These are phyloP conservation scores for Porpolomopsis calyptriformis DNA, from an alignment of 768 basidiomycete genomes.

Conservation along the genomic window DNA sequence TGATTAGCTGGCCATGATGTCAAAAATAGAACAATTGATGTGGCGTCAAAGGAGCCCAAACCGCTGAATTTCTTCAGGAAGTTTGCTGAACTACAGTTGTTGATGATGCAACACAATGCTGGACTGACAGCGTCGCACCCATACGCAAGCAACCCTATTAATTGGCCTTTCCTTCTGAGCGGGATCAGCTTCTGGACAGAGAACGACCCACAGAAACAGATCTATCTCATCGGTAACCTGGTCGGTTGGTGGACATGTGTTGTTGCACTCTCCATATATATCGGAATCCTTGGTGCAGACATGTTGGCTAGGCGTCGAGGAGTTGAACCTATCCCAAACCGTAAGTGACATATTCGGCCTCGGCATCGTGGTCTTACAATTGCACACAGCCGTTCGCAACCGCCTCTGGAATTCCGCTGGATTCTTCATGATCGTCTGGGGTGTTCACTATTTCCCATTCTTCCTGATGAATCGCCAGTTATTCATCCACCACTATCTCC, in stretches of 20 bases:
- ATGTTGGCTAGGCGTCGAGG: slow-evolving; percentile 78
- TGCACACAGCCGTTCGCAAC: slow-evolving; percentile 68
- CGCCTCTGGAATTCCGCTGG: slow-evolving; percentile 92
- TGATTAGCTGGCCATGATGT: slow-evolving; percentile 43
- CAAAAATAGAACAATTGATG: slow-evolving; percentile 39
- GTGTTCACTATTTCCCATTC: slow-evolving; percentile 92
- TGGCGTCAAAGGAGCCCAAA: slow-evolving; percentile 60
- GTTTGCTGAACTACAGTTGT: slow-evolving; percentile 82
- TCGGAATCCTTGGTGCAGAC: slow-evolving; percentile 87
- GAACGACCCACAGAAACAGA: slow-evolving; percentile 74
- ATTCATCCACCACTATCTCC: slow-evolving; percentile 96
- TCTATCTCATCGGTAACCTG: slow-evolving; percentile 93
- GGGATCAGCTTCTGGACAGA: slow-evolving; percentile 99
- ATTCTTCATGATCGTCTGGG: slow-evolving; percentile 93
- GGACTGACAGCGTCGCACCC: slow-evolving; percentile 96
- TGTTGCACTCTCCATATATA: slow-evolving; percentile 73
- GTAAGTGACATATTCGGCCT: slow-evolving; percentile 38
- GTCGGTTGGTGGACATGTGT: slow-evolving; percentile 93
- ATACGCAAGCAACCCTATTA: slow-evolving; percentile 90
- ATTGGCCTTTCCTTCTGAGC: slow-evolving; percentile 94
- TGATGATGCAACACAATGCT: slow-evolving; percentile 99
- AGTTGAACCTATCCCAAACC: slow-evolving; percentile 74
- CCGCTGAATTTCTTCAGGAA: slow-evolving; percentile 88
- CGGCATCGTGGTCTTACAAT: slow-evolving; percentile 8
- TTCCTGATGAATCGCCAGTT: slow-evolving; percentile 96